A percentile compares a stretch with the other conserved stretches of the same genome.
These are phyloP conservation scores for Musa beccarii DNA, from an alignment of 176 grass and related monocot genomes.

Conservation along the genomic window DNA sequence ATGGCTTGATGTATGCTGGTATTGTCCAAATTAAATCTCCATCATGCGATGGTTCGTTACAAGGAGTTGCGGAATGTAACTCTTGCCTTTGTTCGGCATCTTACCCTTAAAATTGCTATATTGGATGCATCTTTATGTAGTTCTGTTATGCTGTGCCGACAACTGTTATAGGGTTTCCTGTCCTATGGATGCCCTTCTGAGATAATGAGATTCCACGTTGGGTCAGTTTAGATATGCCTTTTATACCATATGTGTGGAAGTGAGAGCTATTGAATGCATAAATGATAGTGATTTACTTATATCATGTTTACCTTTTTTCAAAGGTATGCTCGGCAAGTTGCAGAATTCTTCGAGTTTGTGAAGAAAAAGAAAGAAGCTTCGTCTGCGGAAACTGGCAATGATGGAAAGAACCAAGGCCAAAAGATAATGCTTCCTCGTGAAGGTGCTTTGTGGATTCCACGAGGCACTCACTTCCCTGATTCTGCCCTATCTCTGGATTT, in stretches of 20 bases:
- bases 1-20: no score
- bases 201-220: no score
- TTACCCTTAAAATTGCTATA: background rate
- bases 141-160: background rate
- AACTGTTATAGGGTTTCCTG: background rate
- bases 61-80: no score
- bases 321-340: conserved; percentile 90
- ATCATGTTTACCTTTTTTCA: background rate
- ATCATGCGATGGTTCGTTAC: no score
- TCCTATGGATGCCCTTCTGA: no score
- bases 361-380: conserved; percentile 82
- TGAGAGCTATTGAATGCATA: no score
- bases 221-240: no score
- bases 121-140: background rate
- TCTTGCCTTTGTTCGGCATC: background rate
- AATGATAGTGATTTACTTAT: background rate
- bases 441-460: conserved; percentile 49
- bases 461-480: conserved; percentile 29
- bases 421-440: conserved; percentile 50
- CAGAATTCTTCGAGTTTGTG: conserved; percentile 94
- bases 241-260: no score
- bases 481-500: conserved; percentile 48
- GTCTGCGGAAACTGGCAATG: conserved; percentile 24
- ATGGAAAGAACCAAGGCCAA: conserved; percentile 26
- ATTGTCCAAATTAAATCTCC: no score